Evolutionary conservation across 2,329 filamentous ascomycete genomes (phyloP).

Genomic region (Xylariaceae sp.): DNA sequence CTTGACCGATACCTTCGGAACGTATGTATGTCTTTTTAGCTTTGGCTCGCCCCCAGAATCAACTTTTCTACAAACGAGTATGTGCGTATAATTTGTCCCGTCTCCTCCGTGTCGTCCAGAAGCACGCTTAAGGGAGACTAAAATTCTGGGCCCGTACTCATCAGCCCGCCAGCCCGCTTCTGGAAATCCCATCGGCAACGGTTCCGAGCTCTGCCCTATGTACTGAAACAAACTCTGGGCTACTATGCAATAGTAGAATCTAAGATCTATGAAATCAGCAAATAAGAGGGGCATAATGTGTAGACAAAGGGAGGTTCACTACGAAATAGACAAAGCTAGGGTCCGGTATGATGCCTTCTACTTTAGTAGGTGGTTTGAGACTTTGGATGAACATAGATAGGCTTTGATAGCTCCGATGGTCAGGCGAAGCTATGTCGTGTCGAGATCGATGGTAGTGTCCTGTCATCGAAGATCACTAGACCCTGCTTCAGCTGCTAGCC

Average conservation of each 20-base stretch:
- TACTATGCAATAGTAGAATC: no score
- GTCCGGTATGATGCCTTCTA: not conserved
- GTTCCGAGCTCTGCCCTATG: no score
- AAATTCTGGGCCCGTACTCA: not conserved
- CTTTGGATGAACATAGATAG: not conserved
- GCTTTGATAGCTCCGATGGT: slow-evolving; percentile 19
- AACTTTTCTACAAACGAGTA: not conserved
- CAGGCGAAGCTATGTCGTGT: slow-evolving; percentile 4
- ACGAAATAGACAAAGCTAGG: not conserved
- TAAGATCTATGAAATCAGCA: no score
- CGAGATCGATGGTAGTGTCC: slow-evolving; percentile 11
- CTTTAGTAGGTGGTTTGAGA: no score
- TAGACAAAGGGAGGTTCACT: no score
- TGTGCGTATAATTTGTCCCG: not conserved
- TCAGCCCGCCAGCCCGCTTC: not conserved
- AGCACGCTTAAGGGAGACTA: no score
- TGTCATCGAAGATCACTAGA: not conserved
- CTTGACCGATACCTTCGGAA: not conserved
- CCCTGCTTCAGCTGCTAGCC: not conserved
- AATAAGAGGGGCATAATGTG: no score
- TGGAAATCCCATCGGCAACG: not conserved
- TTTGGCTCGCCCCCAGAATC: not conserved
- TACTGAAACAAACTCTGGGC: no score
- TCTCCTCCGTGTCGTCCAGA: no score
- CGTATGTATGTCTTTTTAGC: slow-evolving; percentile 3